A percentile compares a stretch with the other conserved stretches of the same genome.
Evolutionary conservation across 2,329 filamentous ascomycete species (phyloP).

Genomic region (Ceratocystis diversiconidia): DNA sequence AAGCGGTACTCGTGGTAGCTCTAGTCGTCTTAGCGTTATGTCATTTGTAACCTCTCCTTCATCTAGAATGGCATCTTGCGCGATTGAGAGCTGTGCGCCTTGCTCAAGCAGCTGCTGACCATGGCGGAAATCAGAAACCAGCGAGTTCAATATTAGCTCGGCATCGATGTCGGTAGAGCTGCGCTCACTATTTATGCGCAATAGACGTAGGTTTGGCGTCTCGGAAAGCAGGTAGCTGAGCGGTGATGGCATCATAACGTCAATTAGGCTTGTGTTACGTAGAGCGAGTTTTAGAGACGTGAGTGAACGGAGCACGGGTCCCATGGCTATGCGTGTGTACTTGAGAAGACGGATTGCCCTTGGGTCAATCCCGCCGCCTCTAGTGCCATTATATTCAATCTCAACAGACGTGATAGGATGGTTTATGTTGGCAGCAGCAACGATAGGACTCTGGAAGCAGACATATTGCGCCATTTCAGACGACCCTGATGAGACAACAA

Average conservation of each 20-base stretch:
- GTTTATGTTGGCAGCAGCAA: neutral
- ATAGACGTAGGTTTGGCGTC: neutral
- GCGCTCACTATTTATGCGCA: neutral
- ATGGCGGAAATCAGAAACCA: neutral
- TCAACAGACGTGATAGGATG: neutral
- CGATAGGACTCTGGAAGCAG: neutral
- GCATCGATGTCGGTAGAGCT: neutral
- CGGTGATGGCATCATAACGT: neutral
- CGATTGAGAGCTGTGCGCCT: neutral
- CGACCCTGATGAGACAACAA: neutral
- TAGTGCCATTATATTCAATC: neutral
- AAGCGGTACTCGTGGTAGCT: neutral
- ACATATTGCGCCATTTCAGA: neutral
- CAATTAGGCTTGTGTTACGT: neutral
- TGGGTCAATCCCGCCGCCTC: neutral
- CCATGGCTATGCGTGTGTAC: neutral
- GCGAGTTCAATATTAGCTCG: neutral
- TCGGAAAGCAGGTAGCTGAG: slow-evolving; percentile 5
- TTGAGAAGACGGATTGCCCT: neutral
- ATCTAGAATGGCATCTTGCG: neutral
- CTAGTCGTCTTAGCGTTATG: neutral
- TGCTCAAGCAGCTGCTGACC: neutral
- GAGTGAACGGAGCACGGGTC: neutral
- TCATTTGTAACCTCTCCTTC: too few relatives aligned
- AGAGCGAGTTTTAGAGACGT: neutral